Percentiles rank a stretch among this genome's conserved stretches.
Evolutionary conservation across 1,284 basidiomycete species (phyloP).

Genomic region (Lentinula novae-zelandiae): DNA sequence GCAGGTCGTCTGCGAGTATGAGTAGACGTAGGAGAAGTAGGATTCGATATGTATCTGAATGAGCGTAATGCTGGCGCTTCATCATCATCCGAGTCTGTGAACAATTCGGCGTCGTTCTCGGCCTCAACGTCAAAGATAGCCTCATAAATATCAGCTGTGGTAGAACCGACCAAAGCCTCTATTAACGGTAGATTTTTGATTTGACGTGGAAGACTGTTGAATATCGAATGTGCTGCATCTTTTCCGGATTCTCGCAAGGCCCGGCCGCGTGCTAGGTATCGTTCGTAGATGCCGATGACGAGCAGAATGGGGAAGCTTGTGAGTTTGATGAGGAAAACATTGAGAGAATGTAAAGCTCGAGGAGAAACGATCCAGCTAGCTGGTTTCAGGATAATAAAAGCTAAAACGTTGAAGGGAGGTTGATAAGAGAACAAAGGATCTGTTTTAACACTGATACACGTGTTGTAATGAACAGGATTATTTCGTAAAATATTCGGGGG

Average conservation of each 20-base stretch:
- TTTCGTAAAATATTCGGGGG: neutral
- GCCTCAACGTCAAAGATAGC: conserved; percentile 74
- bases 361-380: conserved; percentile 70
- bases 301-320: conserved; percentile 81
- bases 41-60: conserved; percentile 31
- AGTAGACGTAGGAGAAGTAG: conserved; percentile 19
- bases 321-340: conserved; percentile 79
- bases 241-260: conserved; percentile 46
- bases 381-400: conserved; percentile 75
- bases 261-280: conserved; percentile 53
- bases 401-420: conserved; percentile 81
- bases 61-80: conserved; percentile 35
- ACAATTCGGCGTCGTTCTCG: conserved; percentile 45
- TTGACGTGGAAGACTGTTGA: conserved; percentile 61
- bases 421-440: conserved; percentile 91
- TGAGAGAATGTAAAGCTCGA: conserved; percentile 70
- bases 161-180: conserved; percentile 66
- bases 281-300: conserved; percentile 77
- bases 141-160: conserved; percentile 62
- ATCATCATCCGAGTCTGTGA: conserved; percentile 39
- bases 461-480: neutral
- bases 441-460: conserved; percentile 63
- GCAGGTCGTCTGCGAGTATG: conserved; percentile 19
- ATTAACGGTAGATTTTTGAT: conserved; percentile 70
- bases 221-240: conserved; percentile 51